Conservation (phyloP, 139 green algal species). For the Chlorella sp. region DNA sequence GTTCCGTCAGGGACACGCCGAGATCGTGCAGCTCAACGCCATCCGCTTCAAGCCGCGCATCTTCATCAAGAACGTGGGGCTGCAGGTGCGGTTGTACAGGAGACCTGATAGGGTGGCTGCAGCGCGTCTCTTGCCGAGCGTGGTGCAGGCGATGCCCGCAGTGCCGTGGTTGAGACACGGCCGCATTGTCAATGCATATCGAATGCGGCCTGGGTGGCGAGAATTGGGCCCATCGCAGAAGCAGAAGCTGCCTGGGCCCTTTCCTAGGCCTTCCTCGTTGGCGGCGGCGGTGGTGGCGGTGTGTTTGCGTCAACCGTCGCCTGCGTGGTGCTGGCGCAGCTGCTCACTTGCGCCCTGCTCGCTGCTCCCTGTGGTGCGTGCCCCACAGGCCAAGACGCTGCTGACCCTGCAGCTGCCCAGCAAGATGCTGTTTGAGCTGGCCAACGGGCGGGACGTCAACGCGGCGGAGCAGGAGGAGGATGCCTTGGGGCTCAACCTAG, state of each 20-base stretch:
- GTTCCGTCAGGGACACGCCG: slow-evolving; percentile 2
- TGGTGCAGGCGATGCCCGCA: no score
- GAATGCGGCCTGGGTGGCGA: no score
- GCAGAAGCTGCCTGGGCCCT: no score
- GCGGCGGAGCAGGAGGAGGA: not conserved
- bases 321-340: not conserved
- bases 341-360: not conserved
- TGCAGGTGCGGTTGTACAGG: no score
- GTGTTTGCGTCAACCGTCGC: not conserved
- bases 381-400: not conserved
- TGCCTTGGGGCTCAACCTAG: not conserved
- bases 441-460: not conserved
- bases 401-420: not conserved
- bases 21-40: slow-evolving; percentile 14
- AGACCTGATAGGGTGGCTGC: no score
- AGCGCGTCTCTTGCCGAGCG: no score
- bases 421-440: not conserved
- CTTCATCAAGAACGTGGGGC: slow-evolving; percentile 7
- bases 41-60: slow-evolving; percentile 16
- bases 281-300: no score
- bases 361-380: not conserved
- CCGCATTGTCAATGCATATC: no score
- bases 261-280: no score
- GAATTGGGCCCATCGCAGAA: no score
- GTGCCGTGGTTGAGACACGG: no score